These are phyloP conservation scores for Jatropha multifida DNA, from an alignment of 441 rosid genomes.

Conservation along the genomic window DNA sequence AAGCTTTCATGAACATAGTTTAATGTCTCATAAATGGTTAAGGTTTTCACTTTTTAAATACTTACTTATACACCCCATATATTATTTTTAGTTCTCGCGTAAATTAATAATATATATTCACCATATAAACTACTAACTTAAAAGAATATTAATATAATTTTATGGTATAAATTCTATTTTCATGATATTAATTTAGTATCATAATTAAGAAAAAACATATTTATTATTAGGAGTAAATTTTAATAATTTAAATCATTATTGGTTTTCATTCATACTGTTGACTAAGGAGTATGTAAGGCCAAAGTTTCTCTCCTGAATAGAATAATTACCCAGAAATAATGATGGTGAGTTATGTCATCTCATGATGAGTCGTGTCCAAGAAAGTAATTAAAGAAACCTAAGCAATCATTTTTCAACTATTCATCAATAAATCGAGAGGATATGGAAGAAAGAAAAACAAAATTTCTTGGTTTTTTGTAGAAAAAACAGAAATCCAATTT, in stretches of 20 bases:
- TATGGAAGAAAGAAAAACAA: neutral
- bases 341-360: constrained; percentile 16
- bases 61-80: too few relatives aligned
- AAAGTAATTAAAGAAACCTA: neutral
- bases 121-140: too few relatives aligned
- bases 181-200: too few relatives aligned
- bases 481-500: too few relatives aligned
- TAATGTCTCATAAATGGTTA: neutral
- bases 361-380: constrained; percentile 7
- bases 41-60: too few relatives aligned
- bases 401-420: neutral
- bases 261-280: neutral
- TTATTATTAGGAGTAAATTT: too few relatives aligned
- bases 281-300: neutral
- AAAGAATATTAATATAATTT: too few relatives aligned
- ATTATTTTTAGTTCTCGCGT: too few relatives aligned
- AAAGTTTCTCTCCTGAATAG: neutral
- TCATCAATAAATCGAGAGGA: neutral
- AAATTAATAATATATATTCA: too few relatives aligned
- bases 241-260: neutral
- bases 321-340: neutral
- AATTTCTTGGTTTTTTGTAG: neutral
- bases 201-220: too few relatives aligned
- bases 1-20: constrained; percentile 15
- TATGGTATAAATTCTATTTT: too few relatives aligned